Evolutionary conservation across 2,329 filamentous ascomycete species (phyloP).

Genomic region (Sclerotinia sclerotiorum): DNA sequence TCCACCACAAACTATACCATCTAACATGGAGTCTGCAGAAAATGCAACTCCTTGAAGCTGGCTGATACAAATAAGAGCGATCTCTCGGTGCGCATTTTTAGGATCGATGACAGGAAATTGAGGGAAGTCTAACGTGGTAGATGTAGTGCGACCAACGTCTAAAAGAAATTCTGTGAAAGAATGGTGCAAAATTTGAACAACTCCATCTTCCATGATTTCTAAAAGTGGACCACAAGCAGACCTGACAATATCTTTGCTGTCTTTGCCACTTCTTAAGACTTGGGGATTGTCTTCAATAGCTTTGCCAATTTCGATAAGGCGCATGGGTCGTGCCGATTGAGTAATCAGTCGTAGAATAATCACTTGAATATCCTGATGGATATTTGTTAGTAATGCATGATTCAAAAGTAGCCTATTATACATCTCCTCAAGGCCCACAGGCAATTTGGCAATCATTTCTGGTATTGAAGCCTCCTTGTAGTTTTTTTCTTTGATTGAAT

Average conservation of each 20-base stretch:
- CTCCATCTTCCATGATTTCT: constrained; percentile 48
- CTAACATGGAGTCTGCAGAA: background rate
- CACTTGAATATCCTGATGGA: constrained; percentile 28
- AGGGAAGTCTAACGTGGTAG: background rate
- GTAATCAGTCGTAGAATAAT: constrained; percentile 32
- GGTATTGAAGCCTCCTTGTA: background rate
- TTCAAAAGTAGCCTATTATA: constrained; percentile 33
- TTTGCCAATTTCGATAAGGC: constrained; percentile 26
- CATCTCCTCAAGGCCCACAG: constrained; percentile 35
- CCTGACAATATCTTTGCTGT: constrained; percentile 42
- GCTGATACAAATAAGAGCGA: constrained; percentile 7
- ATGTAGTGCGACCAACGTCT: constrained; percentile 25
- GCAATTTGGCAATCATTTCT: constrained; percentile 19
- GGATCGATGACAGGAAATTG: constrained; percentile 24
- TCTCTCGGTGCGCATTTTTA: constrained; percentile 10
- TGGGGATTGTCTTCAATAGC: background rate
- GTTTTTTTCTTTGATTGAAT: background rate
- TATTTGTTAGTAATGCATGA: constrained; percentile 20
- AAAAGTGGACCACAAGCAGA: constrained; percentile 45
- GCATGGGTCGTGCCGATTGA: constrained; percentile 32
- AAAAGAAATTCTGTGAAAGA: constrained; percentile 50
- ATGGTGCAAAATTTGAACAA: constrained; percentile 48
- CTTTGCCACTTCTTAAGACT: background rate
- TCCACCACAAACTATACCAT: background rate
- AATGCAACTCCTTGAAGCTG: constrained; percentile 18